Evolutionary conservation across 2,329 filamentous ascomycete species (phyloP), one percentile per base, ranked within the genome.

Genomic region (Sporothrix dimorphospora): DNA sequence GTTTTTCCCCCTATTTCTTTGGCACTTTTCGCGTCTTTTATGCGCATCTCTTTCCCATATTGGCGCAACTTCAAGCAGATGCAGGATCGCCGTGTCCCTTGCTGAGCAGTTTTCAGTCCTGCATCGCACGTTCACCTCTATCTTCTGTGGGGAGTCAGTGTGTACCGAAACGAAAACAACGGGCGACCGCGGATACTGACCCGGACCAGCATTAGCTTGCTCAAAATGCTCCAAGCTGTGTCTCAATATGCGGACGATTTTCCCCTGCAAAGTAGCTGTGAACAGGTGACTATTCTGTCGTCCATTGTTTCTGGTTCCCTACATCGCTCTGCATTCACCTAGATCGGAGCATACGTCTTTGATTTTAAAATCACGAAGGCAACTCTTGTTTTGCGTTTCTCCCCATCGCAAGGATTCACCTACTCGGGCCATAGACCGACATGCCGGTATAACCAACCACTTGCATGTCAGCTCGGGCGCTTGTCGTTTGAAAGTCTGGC

Each of bases 51-150:
- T 45, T 63, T 27, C 21, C 12, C 38, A 45, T 21, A 21, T 16
- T 42, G 19, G 7, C 59, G 59, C 38, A 63, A 24, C n/a, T n/a
- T 63, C 34, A 34, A 57, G 55, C 59, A 45, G 11, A 45, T 42
- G 59, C 34, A 45, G 12, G 19, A 63, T 24, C n/a, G 4, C 7
- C n/a, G 59, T 63, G 34, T 42, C 4, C 34, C 6, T n/a, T 7
- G 2, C 38, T 55, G 66, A 55, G 66, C 66, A 69, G 47, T 69
- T 69, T 69, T 69, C 66, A 69, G 66, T 55, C 30, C 16, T 24
- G 30, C 45, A 47, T 24, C 27, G 42, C 42, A 21, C 16, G 16
- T 24, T 19, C 61, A 65, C n/a, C 21, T 12, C 12, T 30, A 19
- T 19, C 47, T 27, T 45, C 21, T 47, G 21, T 14, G 61, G 61